Percentiles rank a stretch among this genome's conserved stretches.
Evolutionary conservation across 2,329 filamentous ascomycete genomes (phyloP).

Genomic region (Leptodontidium sp.): DNA sequence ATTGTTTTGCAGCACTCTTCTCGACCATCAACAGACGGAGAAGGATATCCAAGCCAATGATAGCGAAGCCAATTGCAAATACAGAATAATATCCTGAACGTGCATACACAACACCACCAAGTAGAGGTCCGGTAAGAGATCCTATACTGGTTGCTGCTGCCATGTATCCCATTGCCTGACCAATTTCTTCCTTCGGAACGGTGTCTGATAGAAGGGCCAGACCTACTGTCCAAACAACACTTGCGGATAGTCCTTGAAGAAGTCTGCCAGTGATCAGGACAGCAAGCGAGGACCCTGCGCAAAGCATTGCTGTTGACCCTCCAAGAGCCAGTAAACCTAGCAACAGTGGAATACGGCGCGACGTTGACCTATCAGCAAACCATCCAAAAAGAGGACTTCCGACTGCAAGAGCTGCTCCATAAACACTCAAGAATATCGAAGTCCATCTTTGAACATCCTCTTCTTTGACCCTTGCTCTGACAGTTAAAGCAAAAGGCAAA

Average conservation of each 20-base stretch:
- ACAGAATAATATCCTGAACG: constrained; percentile 66
- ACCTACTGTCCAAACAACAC: constrained; percentile 78
- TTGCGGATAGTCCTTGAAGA: constrained; percentile 73
- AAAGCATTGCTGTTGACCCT: constrained; percentile 71
- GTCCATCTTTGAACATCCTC: constrained; percentile 71
- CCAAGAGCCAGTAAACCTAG: constrained; percentile 57
- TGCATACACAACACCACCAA: constrained; percentile 74
- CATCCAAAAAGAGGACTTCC: constrained; percentile 57
- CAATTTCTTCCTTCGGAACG: constrained; percentile 53
- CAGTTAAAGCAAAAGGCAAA: constrained; percentile 70
- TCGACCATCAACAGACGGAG: constrained; percentile 64
- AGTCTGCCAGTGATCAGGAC: constrained; percentile 69
- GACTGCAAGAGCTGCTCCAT: constrained; percentile 71
- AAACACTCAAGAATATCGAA: constrained; percentile 75
- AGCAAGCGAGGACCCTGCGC: constrained; percentile 67
- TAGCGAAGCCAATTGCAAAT: constrained; percentile 64
- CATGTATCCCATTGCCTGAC: constrained; percentile 42
- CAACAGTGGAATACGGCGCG: constrained; percentile 68
- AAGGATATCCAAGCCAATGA: constrained; percentile 62
- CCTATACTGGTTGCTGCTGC: constrained; percentile 62
- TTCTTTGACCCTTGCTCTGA: constrained; percentile 59
- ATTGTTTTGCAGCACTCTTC: constrained; percentile 60
- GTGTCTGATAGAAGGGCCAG: constrained; percentile 76
- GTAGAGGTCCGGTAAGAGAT: constrained; percentile 68
- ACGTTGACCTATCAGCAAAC: constrained; percentile 67